Conservation (phyloP, 129 eudicot genomes). For the Kitagawia praeruptora region DNA sequence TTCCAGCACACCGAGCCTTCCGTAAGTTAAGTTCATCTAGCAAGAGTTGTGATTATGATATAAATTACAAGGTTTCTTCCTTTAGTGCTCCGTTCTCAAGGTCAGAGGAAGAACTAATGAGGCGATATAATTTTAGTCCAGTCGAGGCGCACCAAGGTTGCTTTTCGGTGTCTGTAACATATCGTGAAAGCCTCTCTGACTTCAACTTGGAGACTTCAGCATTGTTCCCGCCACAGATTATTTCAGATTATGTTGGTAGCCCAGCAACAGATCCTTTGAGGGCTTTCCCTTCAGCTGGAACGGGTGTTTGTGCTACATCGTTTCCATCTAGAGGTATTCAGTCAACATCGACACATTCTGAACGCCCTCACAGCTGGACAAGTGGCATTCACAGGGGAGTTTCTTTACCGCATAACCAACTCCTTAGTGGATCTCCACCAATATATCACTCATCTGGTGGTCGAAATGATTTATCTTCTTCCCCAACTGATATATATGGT, state of each 20-base stretch:
- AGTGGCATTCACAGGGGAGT: slow-evolving; percentile 51
- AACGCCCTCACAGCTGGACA: slow-evolving; percentile 93
- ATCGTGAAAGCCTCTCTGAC: slow-evolving; percentile 66
- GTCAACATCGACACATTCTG: slow-evolving; percentile 34
- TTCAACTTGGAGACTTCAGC: slow-evolving; percentile 60
- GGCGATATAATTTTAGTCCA: slow-evolving; percentile 58
- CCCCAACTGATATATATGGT: slow-evolving; percentile 47
- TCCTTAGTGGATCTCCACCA: slow-evolving; percentile 47
- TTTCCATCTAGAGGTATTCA: slow-evolving; percentile 40
- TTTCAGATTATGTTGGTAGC: slow-evolving; percentile 91
- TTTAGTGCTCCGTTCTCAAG: slow-evolving; percentile 73
- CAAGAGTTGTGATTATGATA: slow-evolving; percentile 53
- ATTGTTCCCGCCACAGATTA: slow-evolving; percentile 76
- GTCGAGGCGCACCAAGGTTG: slow-evolving; percentile 84
- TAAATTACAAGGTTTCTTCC: slow-evolving; percentile 71
- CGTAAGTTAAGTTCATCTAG: slow-evolving; percentile 42
- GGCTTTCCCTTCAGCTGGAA: slow-evolving; percentile 54
- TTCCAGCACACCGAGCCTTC: slow-evolving; percentile 81
- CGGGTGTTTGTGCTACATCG: slow-evolving; percentile 27
- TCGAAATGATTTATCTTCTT: slow-evolving; percentile 39
- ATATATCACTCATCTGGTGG: slow-evolving; percentile 31
- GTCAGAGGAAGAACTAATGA: slow-evolving; percentile 63
- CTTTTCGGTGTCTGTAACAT: slow-evolving; percentile 64
- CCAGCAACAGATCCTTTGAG: slow-evolving; percentile 91
- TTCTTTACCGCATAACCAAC: slow-evolving; percentile 36